phyloP scores from a whole-genome alignment of 192 early-diverging fungal genomes.

The Coemansia sp. region DNA sequence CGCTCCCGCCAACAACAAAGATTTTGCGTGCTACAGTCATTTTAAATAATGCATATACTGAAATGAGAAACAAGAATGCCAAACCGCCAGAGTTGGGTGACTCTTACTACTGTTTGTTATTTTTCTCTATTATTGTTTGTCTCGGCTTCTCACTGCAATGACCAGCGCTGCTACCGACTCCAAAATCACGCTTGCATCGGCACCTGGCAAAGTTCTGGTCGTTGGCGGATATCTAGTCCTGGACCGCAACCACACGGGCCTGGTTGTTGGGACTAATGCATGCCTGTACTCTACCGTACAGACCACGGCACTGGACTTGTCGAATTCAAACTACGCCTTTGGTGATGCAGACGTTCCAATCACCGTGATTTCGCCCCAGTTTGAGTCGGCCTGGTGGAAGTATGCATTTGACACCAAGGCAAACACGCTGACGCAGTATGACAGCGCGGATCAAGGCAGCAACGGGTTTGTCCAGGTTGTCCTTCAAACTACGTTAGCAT shows the following conservation, averaged over 20 bases:
- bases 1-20: conserved; percentile 65
- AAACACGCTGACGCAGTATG: conserved; percentile 23
- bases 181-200: conserved; percentile 66
- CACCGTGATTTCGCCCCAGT: conserved; percentile 79
- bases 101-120: background rate
- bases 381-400: conserved; percentile 77
- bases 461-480: conserved; percentile 50
- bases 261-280: conserved; percentile 82
- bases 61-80: background rate
- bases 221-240: conserved; percentile 94
- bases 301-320: conserved; percentile 13
- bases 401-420: conserved; percentile 55
- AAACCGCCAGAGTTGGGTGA: background rate
- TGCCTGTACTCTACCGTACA: conserved; percentile 78
- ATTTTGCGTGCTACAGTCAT: conserved; percentile 42
- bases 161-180: background rate
- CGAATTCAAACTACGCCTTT: background rate
- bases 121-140: background rate
- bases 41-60: background rate
- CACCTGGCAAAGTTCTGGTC: conserved; percentile 94
- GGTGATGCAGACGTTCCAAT: conserved; percentile 33
- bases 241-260: conserved; percentile 72
- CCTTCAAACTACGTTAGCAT: conserved; percentile 33
- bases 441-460: conserved; percentile 26
- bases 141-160: conserved; percentile 9